Conservation (phyloP, 768 basidiomycete species). For the Rhizopogon salebrosus region DNA sequence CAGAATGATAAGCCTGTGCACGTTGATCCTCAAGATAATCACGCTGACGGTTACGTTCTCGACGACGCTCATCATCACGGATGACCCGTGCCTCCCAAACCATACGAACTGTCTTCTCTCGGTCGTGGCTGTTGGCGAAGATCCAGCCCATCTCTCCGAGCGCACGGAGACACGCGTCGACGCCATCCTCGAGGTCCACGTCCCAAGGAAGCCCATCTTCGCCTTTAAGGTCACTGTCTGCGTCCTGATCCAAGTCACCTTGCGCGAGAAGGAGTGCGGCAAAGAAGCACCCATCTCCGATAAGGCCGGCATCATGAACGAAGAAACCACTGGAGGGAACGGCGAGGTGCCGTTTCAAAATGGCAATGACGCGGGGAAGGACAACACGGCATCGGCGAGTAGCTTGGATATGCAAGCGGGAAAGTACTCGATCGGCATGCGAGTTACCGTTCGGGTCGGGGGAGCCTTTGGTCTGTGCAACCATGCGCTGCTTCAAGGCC, state of each 20-base stretch:
- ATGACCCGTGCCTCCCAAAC: conserved; percentile 37
- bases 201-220: conserved; percentile 19
- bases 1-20: conserved; percentile 19
- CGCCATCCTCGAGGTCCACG: conserved; percentile 26
- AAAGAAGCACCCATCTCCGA: conserved; percentile 88
- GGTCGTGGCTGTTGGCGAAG: conserved; percentile 69
- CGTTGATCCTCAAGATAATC: conserved; percentile 7
- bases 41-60: conserved; percentile 13
- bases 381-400: conserved; percentile 41
- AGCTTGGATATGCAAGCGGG: conserved; percentile 44
- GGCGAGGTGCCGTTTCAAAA: conserved; percentile 45
- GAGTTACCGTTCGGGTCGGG: conserved; percentile 31
- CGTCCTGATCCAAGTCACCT: conserved; percentile 46
- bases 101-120: conserved; percentile 52
- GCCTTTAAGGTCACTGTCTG: conserved; percentile 24
- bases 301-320: conserved; percentile 78
- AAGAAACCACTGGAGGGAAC: conserved; percentile 53
- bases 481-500: conserved; percentile 60
- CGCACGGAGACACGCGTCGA: conserved; percentile 59
- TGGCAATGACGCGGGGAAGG: conserved; percentile 46
- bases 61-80: conserved; percentile 27
- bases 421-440: conserved; percentile 43
- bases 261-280: conserved; percentile 74
- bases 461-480: conserved; percentile 34
- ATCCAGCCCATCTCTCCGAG: conserved; percentile 82